phyloP scores from a whole-genome alignment of 192 early-diverging fungal species.

The Rhizoclosmatium sp. region DNA sequence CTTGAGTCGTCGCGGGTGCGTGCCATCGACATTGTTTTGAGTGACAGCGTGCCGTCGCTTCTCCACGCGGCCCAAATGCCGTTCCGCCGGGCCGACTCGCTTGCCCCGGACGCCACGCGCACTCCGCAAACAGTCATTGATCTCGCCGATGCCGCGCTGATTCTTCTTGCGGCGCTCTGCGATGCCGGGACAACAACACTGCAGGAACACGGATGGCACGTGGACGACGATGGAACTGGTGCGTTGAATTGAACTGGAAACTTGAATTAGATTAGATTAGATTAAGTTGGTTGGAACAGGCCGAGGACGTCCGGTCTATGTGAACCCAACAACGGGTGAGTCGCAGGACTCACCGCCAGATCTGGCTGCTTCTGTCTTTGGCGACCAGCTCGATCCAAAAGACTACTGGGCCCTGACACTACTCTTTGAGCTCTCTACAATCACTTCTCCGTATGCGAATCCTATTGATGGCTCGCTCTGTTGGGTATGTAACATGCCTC shows the following conservation, averaged over 20 bases:
- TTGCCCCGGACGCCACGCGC: slow-evolving; percentile 25
- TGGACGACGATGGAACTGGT: slow-evolving; percentile 35
- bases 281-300: slow-evolving; percentile 4
- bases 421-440: slow-evolving; percentile 41
- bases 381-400: not conserved
- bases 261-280: too few species aligned
- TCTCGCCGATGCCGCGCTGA: slow-evolving; percentile 36
- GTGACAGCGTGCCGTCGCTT: slow-evolving; percentile 35
- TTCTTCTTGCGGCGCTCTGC: slow-evolving; percentile 28
- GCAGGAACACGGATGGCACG: slow-evolving; percentile 35
- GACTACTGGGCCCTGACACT: slow-evolving; percentile 36
- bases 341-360: slow-evolving; percentile 38
- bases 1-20: slow-evolving; percentile 16
- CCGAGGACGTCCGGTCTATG: slow-evolving; percentile 31
- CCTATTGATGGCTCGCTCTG: slow-evolving; percentile 34
- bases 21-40: slow-evolving; percentile 38
- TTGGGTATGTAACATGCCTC: slow-evolving; percentile 23
- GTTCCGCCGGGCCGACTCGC: slow-evolving; percentile 5
- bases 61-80: slow-evolving; percentile 42
- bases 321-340: slow-evolving; percentile 34
- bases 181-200: slow-evolving; percentile 10
- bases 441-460: slow-evolving; percentile 37
- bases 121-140: slow-evolving; percentile 33
- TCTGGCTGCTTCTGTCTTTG: slow-evolving; percentile 3
- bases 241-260: too few species aligned